Evolutionary conservation across 169 alveolate species (phyloP).

Genomic region (Plasmodium adleri): DNA sequence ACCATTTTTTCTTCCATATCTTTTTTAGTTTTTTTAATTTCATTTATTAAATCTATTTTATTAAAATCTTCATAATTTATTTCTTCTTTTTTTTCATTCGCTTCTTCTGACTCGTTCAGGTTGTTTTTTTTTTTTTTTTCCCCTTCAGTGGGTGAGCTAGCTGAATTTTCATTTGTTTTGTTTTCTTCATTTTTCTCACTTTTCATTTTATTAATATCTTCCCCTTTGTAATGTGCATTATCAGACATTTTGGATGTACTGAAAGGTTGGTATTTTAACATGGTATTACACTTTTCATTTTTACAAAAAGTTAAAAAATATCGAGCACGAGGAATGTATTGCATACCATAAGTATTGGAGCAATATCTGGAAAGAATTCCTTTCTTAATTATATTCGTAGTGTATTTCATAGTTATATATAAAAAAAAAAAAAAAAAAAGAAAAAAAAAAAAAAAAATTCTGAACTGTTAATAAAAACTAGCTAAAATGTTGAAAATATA

Average conservation of each 20-base stretch:
- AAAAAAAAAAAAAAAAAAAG: neutral
- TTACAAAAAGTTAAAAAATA: conserved; percentile 13
- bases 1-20: conserved; percentile 79
- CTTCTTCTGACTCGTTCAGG: conserved; percentile 26
- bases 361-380: conserved; percentile 26
- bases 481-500: neutral
- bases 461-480: neutral
- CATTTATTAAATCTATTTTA: conserved; percentile 57
- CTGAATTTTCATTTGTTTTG: neutral
- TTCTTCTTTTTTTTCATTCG: conserved; percentile 10
- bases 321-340: neutral
- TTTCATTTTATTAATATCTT: conserved; percentile 1
- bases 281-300: neutral
- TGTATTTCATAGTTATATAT: conserved; percentile 25
- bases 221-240: conserved; percentile 16
- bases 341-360: conserved; percentile 5
- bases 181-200: conserved; percentile 4
- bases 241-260: conserved; percentile 37
- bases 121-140: neutral
- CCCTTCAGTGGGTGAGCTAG: neutral
- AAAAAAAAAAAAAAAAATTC: neutral
- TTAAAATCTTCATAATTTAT: conserved; percentile 38
- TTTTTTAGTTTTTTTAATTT: conserved; percentile 57
- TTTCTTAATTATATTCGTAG: conserved; percentile 16
- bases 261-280: conserved; percentile 5